Conservation (phyloP, 768 basidiomycete genomes). For the Amanita exitialis region DNA sequence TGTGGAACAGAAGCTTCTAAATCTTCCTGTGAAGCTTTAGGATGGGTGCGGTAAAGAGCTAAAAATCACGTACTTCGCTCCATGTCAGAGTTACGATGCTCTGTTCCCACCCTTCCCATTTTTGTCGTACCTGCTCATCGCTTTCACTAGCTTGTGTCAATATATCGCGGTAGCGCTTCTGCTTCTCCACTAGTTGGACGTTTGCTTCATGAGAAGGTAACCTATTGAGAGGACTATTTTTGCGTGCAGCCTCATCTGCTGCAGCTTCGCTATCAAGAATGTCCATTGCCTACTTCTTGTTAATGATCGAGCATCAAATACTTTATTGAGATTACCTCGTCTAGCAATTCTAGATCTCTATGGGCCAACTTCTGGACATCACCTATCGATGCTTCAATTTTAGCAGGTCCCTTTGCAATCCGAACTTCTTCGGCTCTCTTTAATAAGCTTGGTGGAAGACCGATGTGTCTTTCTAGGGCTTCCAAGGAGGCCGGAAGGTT, state of each 20-base stretch:
- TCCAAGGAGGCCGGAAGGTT: constrained; percentile 84
- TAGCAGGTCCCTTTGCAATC: constrained; percentile 61
- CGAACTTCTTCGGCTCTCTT: constrained; percentile 82
- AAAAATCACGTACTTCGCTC: constrained; percentile 39
- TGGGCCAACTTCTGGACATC: constrained; percentile 60
- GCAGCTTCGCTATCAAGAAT: constrained; percentile 86
- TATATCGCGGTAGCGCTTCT: constrained; percentile 60
- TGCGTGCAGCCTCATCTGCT: constrained; percentile 66
- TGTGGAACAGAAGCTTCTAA: constrained; percentile 64
- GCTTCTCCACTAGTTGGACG: constrained; percentile 57
- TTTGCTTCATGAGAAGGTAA: constrained; percentile 77
- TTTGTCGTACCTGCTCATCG: constrained; percentile 65
- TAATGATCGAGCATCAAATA: background rate
- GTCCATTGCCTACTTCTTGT: constrained; percentile 59
- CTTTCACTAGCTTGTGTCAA: constrained; percentile 64
- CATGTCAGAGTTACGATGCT: constrained; percentile 61
- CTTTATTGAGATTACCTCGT: constrained; percentile 50
- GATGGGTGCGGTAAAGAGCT: background rate
- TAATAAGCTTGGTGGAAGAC: constrained; percentile 81
- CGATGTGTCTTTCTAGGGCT: constrained; percentile 77
- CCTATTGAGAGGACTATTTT: constrained; percentile 36
- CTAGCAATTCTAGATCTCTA: constrained; percentile 50
- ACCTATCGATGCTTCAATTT: constrained; percentile 62
- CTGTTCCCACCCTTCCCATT: constrained; percentile 86
- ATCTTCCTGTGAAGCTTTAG: constrained; percentile 33